A percentile compares a stretch with the other conserved stretches of the same genome.
Evolutionary conservation across 1,139 yeast genomes (phyloP).

Genomic region (Candida frijolesensis): DNA sequence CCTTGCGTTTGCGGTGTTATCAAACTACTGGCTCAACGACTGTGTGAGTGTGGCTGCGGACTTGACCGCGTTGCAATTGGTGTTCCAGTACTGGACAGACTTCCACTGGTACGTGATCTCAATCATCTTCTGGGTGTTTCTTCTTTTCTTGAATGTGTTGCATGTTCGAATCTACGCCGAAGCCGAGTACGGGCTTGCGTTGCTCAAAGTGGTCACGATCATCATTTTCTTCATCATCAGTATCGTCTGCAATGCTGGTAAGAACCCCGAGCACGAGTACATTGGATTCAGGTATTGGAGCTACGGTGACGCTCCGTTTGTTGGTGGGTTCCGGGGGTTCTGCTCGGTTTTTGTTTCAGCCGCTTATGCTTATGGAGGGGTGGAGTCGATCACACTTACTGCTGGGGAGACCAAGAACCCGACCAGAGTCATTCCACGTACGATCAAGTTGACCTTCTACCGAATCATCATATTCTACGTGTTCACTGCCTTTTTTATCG

Average conservation of each 20-base stretch:
- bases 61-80: slow-evolving; percentile 59
- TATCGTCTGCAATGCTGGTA: slow-evolving; percentile 40
- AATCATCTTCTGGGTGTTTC: slow-evolving; percentile 58
- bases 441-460: slow-evolving; percentile 61
- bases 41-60: slow-evolving; percentile 65
- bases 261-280: slow-evolving; percentile 33
- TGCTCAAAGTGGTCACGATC: slow-evolving; percentile 41
- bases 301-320: slow-evolving; percentile 40
- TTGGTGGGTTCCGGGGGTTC: slow-evolving; percentile 43
- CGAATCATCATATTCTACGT: slow-evolving; percentile 44
- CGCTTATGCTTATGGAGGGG: slow-evolving; percentile 69
- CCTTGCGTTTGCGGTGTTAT: slow-evolving; percentile 61
- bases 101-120: slow-evolving; percentile 61
- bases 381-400: slow-evolving; percentile 64
- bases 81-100: slow-evolving; percentile 63
- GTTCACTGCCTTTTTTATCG: slow-evolving; percentile 46
- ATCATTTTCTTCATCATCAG: slow-evolving; percentile 42
- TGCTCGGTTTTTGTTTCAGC: slow-evolving; percentile 52
- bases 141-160: slow-evolving; percentile 53
- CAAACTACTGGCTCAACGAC: slow-evolving; percentile 68
- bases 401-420: slow-evolving; percentile 71
- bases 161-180: slow-evolving; percentile 54
- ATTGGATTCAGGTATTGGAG: slow-evolving; percentile 45
- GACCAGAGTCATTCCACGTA: slow-evolving; percentile 55
- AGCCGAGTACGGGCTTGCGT: slow-evolving; percentile 42